phyloP scores from a whole-genome alignment of 257 asterid species.

The Solanum pinnatisectum region DNA sequence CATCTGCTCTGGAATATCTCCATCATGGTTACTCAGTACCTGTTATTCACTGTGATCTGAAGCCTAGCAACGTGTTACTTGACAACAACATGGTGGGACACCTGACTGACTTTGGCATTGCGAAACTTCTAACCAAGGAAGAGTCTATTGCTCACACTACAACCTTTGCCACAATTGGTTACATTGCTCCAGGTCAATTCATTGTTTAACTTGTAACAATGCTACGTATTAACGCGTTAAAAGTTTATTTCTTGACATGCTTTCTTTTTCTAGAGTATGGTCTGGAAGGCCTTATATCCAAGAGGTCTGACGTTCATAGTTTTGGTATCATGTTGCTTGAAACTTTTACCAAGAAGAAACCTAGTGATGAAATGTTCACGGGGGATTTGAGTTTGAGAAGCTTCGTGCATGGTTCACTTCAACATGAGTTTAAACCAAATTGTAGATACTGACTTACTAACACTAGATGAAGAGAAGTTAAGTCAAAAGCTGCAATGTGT shows the following conservation, averaged over 20 bases:
- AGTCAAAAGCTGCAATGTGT: not conserved
- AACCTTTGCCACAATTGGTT: slow-evolving; percentile 18
- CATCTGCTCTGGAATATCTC: slow-evolving; percentile 14
- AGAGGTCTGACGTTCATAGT: slow-evolving; percentile 17
- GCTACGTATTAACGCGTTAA: not conserved
- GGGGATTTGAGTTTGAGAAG: slow-evolving; percentile 7
- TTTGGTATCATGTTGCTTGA: slow-evolving; percentile 23
- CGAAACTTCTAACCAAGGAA: slow-evolving; percentile 8
- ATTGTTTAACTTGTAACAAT: not conserved
- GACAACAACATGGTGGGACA: slow-evolving; percentile 15
- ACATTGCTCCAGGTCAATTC: slow-evolving; percentile 10
- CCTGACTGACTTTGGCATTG: slow-evolving; percentile 22
- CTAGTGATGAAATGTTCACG: not conserved
- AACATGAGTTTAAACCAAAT: not conserved
- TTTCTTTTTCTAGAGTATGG: slow-evolving; percentile 13
- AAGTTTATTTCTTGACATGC: not conserved
- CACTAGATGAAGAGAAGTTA: not conserved
- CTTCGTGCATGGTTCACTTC: not conserved
- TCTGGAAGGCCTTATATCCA: slow-evolving; percentile 15
- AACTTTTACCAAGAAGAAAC: slow-evolving; percentile 12
- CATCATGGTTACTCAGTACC: slow-evolving; percentile 12
- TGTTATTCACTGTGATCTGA: slow-evolving; percentile 14
- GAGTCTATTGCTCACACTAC: slow-evolving; percentile 7
- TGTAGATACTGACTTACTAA: slow-evolving; percentile 3
- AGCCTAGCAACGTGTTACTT: slow-evolving; percentile 20